Percentiles rank a stretch among this genome's conserved stretches.
phyloP scores from a whole-genome alignment of 179 eudicot genomes.

The Spergularia azorica region DNA sequence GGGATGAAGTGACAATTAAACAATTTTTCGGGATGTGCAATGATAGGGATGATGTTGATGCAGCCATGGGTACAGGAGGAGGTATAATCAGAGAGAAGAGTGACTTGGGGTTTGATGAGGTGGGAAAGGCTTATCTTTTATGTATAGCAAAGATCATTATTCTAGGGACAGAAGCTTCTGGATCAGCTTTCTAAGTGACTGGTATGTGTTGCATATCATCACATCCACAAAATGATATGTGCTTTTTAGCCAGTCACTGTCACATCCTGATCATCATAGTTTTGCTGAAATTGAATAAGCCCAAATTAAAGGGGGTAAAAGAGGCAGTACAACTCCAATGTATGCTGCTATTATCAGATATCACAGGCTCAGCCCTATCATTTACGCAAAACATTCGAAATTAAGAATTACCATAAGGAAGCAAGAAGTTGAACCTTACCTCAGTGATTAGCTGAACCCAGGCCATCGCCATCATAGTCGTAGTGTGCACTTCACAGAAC shows the following conservation, averaged over 20 bases:
- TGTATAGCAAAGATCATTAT: neutral
- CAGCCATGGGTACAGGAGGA: slow-evolving; percentile 15
- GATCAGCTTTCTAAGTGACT: neutral
- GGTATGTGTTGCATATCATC: neutral
- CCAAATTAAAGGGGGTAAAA: too few species aligned
- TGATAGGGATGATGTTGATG: slow-evolving; percentile 24
- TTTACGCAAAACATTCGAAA: too few species aligned
- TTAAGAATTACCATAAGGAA: too few species aligned
- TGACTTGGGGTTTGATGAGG: neutral
- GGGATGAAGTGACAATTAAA: slow-evolving; percentile 10
- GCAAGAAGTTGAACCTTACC: too few species aligned
- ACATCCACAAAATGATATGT: slow-evolving; percentile 25
- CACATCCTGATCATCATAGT: neutral
- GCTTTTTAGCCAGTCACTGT: slow-evolving; percentile 12
- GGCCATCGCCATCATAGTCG: too few species aligned
- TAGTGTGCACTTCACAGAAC: too few species aligned
- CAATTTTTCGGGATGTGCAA: slow-evolving; percentile 17
- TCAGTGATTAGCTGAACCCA: too few species aligned
- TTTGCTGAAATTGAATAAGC: too few species aligned
- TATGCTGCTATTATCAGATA: too few species aligned
- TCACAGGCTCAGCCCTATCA: too few species aligned
- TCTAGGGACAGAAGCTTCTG: slow-evolving; percentile 1
- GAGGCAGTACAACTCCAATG: too few species aligned
- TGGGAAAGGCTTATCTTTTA: neutral
- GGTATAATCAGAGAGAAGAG: neutral